phyloP scores from a whole-genome alignment of 2,329 filamentous ascomycete genomes.

The Phyllosticta ampelicida region DNA sequence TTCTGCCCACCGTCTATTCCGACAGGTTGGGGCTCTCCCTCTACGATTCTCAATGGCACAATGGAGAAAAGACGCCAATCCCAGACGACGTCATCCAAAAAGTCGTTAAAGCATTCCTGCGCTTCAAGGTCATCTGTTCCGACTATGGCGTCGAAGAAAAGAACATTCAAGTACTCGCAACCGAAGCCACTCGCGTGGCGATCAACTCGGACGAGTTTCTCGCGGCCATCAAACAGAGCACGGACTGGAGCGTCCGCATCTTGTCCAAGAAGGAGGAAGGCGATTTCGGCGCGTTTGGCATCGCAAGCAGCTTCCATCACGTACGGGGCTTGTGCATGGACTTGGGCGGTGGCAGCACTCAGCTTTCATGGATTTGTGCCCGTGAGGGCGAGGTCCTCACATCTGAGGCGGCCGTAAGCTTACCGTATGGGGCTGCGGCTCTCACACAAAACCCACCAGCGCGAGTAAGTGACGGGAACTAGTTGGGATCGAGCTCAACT shows the following conservation, averaged over 20 bases:
- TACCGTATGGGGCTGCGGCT: constrained; percentile 61
- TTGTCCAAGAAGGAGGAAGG: constrained; percentile 74
- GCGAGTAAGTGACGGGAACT: background rate
- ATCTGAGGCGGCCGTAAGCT: constrained; percentile 47
- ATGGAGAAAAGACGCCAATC: constrained; percentile 38
- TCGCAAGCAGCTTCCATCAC: constrained; percentile 59
- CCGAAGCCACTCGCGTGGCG: constrained; percentile 77
- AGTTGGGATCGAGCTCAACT: too few relatives aligned
- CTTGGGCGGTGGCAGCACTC: constrained; percentile 65
- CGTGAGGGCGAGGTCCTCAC: constrained; percentile 40
- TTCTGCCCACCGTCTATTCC: constrained; percentile 67
- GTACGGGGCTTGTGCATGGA: constrained; percentile 79
- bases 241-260: constrained; percentile 60
- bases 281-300: constrained; percentile 70
- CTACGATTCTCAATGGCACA: constrained; percentile 61
- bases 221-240: constrained; percentile 48
- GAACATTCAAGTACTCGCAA: constrained; percentile 69
- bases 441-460: constrained; percentile 31
- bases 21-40: constrained; percentile 73
- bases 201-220: constrained; percentile 62
- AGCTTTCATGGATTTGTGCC: constrained; percentile 54
- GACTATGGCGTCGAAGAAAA: constrained; percentile 54
- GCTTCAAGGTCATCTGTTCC: constrained; percentile 61
- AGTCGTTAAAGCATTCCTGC: constrained; percentile 56
- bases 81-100: constrained; percentile 47